phyloP scores from a whole-genome alignment of 352 stramenopile genomes.

The Halophytophthora batemanensis region DNA sequence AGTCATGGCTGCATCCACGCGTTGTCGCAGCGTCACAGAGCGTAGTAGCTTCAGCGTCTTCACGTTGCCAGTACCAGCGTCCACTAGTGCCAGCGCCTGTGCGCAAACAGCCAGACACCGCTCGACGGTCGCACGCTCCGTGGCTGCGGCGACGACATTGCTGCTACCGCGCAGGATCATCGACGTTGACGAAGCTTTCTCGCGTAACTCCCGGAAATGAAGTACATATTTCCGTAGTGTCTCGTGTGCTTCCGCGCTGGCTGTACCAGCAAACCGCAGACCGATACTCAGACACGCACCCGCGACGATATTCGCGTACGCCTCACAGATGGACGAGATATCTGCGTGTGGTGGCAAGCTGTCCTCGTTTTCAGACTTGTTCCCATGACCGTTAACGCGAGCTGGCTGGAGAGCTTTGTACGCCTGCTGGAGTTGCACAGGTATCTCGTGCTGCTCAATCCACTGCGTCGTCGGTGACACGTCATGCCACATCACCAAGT shows the following conservation, averaged over 20 bases:
- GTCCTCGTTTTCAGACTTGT: constrained; percentile 1
- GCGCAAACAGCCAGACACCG: constrained; percentile 91
- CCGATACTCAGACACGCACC: constrained; percentile 95
- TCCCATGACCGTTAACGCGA: constrained; percentile 3
- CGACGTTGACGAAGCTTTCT: constrained; percentile 33
- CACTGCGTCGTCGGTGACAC: constrained; percentile 89
- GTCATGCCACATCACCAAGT: constrained; percentile 94
- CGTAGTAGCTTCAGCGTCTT: constrained; percentile 92
- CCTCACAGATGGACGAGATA: constrained; percentile 89
- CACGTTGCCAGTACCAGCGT: constrained; percentile 94
- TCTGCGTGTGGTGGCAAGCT: constrained; percentile 52
- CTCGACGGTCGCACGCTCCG: constrained; percentile 89
- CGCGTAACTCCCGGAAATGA: constrained; percentile 74
- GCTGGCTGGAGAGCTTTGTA: constrained; percentile 34
- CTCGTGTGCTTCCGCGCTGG: constrained; percentile 40
- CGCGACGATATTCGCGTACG: constrained; percentile 93
- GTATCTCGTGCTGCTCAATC: constrained; percentile 82
- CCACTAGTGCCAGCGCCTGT: constrained; percentile 93
- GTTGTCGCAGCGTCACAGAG: constrained; percentile 72
- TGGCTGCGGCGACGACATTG: constrained; percentile 52
- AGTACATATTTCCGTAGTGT: constrained; percentile 66
- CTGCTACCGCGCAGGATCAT: constrained; percentile 25
- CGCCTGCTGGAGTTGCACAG: constrained; percentile 43
- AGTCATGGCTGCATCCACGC: constrained; percentile 78
- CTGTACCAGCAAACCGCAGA: constrained; percentile 93